Evolutionary conservation across 495 filamentous ascomycete genomes (phyloP), one percentile per base, ranked within the genome.

Genomic region (Pseudevernia furfuracea): DNA sequence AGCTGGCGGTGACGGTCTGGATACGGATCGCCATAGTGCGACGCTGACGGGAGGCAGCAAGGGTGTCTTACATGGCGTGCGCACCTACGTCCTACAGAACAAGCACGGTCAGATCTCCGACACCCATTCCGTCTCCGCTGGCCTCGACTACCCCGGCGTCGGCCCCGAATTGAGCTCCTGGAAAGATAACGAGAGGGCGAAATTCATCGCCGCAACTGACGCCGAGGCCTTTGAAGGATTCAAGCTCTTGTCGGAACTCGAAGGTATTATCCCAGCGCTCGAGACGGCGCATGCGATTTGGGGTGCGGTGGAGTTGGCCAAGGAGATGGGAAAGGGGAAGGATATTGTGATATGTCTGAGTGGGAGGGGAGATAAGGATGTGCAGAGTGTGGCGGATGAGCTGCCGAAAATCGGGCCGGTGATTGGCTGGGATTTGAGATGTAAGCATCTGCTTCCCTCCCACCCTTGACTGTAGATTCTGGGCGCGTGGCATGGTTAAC

Each of bases 401-500:
- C 77, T 98, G 68, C 94, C 94, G 30, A 87, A 79, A 64, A 71
- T 98, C 65, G 94, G 94, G 0, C 95, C 95, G 12, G 76, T 87
- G 79, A 97, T 98, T 74, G 91, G 90, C 62, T 98, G 94, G 94
- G 93, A 97, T 79, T 76, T 98, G 78, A 84, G 94, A 58, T 96
- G 74, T 74, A 37, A 67, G 72, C 14, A 28, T 23, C n/a, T n/a
- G 2, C 11, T 7, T 10, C 10, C 23, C 10, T 3, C 8, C 23
- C 1, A 19, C 14, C 23, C 11, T 28, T 7, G 19, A 2, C 15
- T 1, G 49, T 53, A 12, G 1, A 11, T 17, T 12, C 15, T 17
- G 23, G 8, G n/a, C n/a, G n/a, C n/a, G n/a, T n/a, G 3, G n/a
- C 8, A 17, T 14, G n/a, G 46, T 23, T 44, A 3, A 21, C 23